Evolutionary conservation across 2,329 filamentous ascomycete species (phyloP).

Genomic region (Ascochyta rabiei): DNA sequence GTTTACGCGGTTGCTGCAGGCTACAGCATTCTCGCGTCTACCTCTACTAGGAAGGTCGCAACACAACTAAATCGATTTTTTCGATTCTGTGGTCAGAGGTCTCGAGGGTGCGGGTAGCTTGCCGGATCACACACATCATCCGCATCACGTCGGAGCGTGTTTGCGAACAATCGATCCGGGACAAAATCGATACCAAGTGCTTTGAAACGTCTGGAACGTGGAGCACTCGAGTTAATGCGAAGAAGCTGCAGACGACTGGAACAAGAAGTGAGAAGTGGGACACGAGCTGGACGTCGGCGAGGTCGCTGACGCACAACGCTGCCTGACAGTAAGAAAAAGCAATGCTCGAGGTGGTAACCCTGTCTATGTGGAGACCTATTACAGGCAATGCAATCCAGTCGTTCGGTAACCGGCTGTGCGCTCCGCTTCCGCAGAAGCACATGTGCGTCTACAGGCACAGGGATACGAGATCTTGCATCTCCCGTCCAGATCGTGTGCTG

Average conservation of each 20-base stretch:
- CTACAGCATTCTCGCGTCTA: neutral
- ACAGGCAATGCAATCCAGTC: slow-evolving; percentile 19
- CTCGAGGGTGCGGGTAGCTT: neutral
- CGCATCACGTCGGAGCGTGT: neutral
- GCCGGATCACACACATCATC: neutral
- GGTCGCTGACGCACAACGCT: slow-evolving; percentile 14
- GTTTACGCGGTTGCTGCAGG: neutral
- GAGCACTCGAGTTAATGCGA: slow-evolving; percentile 10
- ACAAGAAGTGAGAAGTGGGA: slow-evolving; percentile 20
- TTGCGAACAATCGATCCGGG: neutral
- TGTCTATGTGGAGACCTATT: slow-evolving; percentile 9
- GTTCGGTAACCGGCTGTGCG: slow-evolving; percentile 28
- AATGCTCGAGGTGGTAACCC: slow-evolving; percentile 18
- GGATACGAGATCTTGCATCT: slow-evolving; percentile 27
- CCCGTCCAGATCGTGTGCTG: slow-evolving; percentile 20
- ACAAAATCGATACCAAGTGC: neutral
- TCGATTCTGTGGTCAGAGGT: neutral
- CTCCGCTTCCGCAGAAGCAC: slow-evolving; percentile 42
- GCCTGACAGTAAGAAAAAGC: slow-evolving; percentile 13
- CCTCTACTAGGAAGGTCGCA: neutral
- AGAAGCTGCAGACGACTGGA: slow-evolving; percentile 21
- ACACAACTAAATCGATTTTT: neutral
- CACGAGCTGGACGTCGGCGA: slow-evolving; percentile 22
- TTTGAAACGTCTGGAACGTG: slow-evolving; percentile 16
- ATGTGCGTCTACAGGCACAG: slow-evolving; percentile 16